phyloP scores from a whole-genome alignment of 116 monocot species.

The Papilionanthe hybrid region DNA sequence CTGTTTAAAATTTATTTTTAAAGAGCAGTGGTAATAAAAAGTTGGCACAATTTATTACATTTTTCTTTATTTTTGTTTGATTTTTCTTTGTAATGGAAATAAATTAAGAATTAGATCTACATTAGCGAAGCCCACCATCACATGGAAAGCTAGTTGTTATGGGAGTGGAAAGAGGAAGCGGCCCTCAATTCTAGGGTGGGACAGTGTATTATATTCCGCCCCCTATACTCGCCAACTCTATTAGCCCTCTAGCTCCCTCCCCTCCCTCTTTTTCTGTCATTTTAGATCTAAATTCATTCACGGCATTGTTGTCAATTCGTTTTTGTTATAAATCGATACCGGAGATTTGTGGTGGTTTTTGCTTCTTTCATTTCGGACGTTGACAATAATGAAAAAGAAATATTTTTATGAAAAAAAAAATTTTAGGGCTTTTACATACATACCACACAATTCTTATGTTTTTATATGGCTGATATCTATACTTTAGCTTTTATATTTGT shows the following conservation, averaged over 20 bases:
- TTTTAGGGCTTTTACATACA: too few relatives aligned
- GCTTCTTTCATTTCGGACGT: too few relatives aligned
- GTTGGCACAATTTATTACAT: constrained; percentile 5
- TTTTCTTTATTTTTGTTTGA: background rate
- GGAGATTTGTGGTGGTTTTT: too few relatives aligned
- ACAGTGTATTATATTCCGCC: background rate
- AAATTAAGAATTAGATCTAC: background rate
- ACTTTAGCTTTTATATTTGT: too few relatives aligned
- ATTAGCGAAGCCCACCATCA: constrained; percentile 13
- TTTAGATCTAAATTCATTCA: background rate
- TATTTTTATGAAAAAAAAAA: too few relatives aligned
- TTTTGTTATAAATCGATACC: too few relatives aligned
- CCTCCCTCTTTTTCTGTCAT: background rate
- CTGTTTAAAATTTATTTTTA: constrained; percentile 7
- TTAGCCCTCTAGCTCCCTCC: background rate
- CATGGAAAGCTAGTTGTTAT: constrained; percentile 7
- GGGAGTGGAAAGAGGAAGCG: background rate
- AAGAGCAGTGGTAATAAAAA: constrained; percentile 3
- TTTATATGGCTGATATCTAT: too few relatives aligned
- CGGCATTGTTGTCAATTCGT: background rate
- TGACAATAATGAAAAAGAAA: too few relatives aligned
- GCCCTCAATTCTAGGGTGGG: constrained; percentile 4
- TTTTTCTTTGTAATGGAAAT: background rate
- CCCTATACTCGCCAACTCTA: background rate
- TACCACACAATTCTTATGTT: too few relatives aligned